Evolutionary conservation across 768 basidiomycete genomes (phyloP).

Genomic region (Mycena olivaceomarginata): DNA sequence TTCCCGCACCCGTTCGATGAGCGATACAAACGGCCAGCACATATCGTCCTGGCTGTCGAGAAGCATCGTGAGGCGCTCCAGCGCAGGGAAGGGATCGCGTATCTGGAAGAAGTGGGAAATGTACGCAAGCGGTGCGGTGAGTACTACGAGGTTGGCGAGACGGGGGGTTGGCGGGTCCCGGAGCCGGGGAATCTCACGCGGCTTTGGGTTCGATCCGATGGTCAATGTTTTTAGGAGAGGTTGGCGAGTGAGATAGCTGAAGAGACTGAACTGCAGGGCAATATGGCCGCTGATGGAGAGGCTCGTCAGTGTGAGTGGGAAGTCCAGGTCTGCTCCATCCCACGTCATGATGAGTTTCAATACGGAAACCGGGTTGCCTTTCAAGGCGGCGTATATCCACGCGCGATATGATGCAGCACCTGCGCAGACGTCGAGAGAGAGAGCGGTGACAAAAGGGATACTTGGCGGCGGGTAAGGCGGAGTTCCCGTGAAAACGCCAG

Average conservation of each 20-base stretch:
- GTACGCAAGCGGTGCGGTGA: conserved; percentile 1
- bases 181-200: too few species aligned
- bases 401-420: not conserved
- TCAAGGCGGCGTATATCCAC: conserved; percentile 5
- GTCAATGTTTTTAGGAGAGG: not conserved
- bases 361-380: not conserved
- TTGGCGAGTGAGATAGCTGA: not conserved
- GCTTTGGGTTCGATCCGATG: not conserved
- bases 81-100: not conserved
- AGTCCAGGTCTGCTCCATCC: not conserved
- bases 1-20: conserved; percentile 20
- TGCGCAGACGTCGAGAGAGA: not conserved
- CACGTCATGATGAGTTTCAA: not conserved
- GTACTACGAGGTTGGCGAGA: not conserved
- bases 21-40: conserved; percentile 10
- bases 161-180: not conserved
- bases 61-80: not conserved
- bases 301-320: not conserved
- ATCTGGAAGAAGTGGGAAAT: not conserved
- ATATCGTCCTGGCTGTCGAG: not conserved
- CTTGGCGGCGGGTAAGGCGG: not conserved
- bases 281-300: not conserved
- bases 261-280: not conserved
- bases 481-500: too few species aligned
- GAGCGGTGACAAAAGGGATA: not conserved